Evolutionary conservation across 805 yeast species (phyloP), one percentile per base, ranked within the genome.

Genomic region (Yamadazyma nakazawae): DNA sequence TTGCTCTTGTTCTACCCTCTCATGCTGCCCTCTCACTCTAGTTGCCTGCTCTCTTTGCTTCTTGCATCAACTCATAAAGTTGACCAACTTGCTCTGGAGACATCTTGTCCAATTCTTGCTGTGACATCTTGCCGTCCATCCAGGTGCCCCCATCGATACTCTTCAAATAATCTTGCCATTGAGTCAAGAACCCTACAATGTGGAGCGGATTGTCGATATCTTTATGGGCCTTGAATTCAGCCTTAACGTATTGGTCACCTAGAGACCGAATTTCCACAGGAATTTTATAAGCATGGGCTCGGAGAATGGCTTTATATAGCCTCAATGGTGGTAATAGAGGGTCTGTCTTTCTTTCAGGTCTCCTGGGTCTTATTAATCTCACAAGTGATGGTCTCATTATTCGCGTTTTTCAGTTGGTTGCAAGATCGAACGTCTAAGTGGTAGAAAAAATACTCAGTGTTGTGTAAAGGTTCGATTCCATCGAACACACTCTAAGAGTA

Each of bases 41-140:
- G 5, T 34, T 17, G 26, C 66, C 66, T 13, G 60, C 46, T 42
- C 54, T 63, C 61, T 78, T 70, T 2, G 91, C 79, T 58, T 85
- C 92, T 60, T 82, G 79, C 92, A 87, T 85, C 56, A 87, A 67
- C 61, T 86, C 92, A 57, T 86, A 85, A 37, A 70, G 57, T 67
- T 92, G 99, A 6, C 82, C 81, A 44, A 90, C 75, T 68, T 94
- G 98, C 55, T 94, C 97, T 7, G 94, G 92, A 21, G 86, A 81
- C 91, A 94, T 80, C 62, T 87, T 88, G 42, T 84, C 87, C 52
- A 94, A 70, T 45, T 84, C 83, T 30, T 72, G 74, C 51, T 79
- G 70, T 17, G 84, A 82, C 60, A 94, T 68, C 51, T 66, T 68
- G 12, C 71, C 73, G 35, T 65, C 62, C 54, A 62, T 56, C 76